phyloP scores from a whole-genome alignment of 352 stramenopile genomes.

The Globisporangium ultimum region DNA sequence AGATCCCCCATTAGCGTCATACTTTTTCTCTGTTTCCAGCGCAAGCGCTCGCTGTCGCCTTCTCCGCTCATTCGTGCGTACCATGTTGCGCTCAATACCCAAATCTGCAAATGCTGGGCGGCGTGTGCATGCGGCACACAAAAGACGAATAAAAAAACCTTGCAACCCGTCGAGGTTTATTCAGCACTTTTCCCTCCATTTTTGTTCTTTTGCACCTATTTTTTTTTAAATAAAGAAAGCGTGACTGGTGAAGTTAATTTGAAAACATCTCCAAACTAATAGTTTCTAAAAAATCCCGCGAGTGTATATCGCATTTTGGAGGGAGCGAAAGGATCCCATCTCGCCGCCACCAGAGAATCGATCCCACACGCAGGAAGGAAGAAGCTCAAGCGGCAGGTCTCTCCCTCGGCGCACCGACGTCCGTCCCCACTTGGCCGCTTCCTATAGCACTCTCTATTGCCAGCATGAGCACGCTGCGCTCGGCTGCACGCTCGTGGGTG shows the following conservation, averaged over 20 bases:
- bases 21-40: no score
- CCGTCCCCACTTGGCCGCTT: no score
- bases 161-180: background rate
- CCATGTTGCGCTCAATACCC: background rate
- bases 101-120: background rate
- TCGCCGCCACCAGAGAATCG: background rate
- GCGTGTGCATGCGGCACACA: background rate
- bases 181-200: background rate
- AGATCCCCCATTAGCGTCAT: background rate
- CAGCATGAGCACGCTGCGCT: slow-evolving; percentile 32
- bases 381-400: background rate
- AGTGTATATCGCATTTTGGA: background rate
- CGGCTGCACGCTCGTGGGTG: slow-evolving; percentile 62
- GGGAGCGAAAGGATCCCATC: slow-evolving; percentile 1
- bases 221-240: background rate
- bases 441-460: background rate
- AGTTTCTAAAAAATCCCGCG: no score
- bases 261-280: no score
- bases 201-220: background rate
- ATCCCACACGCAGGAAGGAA: background rate
- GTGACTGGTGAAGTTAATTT: no score
- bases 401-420: no score
- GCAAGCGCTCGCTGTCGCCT: no score
- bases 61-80: background rate
- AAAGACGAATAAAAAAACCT: background rate